phyloP scores from a whole-genome alignment of 495 filamentous ascomycete genomes.

The Pyrenopolyporus hunteri region DNA sequence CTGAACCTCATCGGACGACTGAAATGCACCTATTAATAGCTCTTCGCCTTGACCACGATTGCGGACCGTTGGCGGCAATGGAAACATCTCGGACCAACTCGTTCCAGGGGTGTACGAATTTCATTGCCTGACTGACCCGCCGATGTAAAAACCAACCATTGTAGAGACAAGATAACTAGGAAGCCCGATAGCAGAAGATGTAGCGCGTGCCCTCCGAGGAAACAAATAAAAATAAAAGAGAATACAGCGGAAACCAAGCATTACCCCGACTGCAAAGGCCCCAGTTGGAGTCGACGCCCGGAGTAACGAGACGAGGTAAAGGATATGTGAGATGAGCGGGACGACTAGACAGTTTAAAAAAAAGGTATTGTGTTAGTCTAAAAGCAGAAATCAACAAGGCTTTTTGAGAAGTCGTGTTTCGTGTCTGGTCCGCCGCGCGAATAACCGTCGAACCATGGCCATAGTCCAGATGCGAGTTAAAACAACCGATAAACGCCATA shows the following conservation, averaged over 20 bases:
- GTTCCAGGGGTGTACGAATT: neutral
- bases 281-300: neutral
- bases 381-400: constrained; percentile 29
- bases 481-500: constrained; percentile 43
- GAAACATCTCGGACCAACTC: constrained; percentile 6
- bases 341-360: constrained; percentile 17
- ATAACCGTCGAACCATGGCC: constrained; percentile 39
- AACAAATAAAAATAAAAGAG: too few species aligned
- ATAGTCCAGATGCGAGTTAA: constrained; percentile 44
- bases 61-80: neutral
- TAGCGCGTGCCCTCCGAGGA: constrained; percentile 6
- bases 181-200: constrained; percentile 1
- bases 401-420: constrained; percentile 41
- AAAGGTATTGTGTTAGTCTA: constrained; percentile 33
- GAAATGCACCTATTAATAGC: constrained; percentile 19
- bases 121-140: neutral
- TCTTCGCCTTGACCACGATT: neutral
- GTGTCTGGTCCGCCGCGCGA: constrained; percentile 37
- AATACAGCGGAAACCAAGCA: constrained; percentile 21
- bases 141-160: neutral
- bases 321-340: constrained; percentile 24
- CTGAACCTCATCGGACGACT: neutral
- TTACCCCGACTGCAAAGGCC: constrained; percentile 3
- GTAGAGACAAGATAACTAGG: constrained; percentile 11
- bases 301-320: neutral